Percentiles rank a stretch among this genome's conserved stretches.
Conservation (phyloP, 2,329 filamentous ascomycete species). For the Arthrinium puccinioides region DNA sequence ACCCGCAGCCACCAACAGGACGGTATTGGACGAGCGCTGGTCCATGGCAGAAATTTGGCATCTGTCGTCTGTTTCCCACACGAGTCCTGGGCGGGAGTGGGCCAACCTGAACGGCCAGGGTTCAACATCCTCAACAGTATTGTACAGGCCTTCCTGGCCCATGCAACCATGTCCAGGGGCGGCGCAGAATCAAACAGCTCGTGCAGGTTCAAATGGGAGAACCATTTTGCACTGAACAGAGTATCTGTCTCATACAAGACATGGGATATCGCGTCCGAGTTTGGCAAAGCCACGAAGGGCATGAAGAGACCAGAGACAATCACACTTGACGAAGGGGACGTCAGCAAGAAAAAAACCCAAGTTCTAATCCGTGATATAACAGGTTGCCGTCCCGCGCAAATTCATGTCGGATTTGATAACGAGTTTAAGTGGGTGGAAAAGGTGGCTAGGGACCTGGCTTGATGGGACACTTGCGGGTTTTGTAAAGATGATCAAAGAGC, state of each 20-base stretch:
- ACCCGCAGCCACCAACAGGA: neutral
- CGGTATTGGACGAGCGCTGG: neutral
- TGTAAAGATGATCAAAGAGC: neutral
- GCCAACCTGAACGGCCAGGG: neutral
- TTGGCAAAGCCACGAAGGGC: neutral
- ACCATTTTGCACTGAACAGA: constrained; percentile 1
- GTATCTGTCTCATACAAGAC: neutral
- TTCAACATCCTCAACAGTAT: neutral
- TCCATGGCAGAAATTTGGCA: neutral
- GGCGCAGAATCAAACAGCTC: neutral
- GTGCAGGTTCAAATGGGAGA: constrained; percentile 5
- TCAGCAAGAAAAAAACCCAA: neutral
- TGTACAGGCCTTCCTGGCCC: constrained; percentile 1
- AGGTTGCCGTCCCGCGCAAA: neutral
- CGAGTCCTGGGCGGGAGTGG: neutral
- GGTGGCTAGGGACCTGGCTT: neutral
- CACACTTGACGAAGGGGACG: neutral
- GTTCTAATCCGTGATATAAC: neutral
- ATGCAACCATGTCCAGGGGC: neutral
- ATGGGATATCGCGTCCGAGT: constrained; percentile 4
- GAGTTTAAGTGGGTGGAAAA: neutral
- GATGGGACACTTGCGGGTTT: neutral
- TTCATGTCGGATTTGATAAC: constrained; percentile 2
- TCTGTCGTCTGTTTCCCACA: neutral
- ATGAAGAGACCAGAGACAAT: neutral